A percentile compares a stretch with the other conserved stretches of the same genome.
Evolutionary conservation across 306 rosid species (phyloP).

Genomic region (Trifolium subterraneum): DNA sequence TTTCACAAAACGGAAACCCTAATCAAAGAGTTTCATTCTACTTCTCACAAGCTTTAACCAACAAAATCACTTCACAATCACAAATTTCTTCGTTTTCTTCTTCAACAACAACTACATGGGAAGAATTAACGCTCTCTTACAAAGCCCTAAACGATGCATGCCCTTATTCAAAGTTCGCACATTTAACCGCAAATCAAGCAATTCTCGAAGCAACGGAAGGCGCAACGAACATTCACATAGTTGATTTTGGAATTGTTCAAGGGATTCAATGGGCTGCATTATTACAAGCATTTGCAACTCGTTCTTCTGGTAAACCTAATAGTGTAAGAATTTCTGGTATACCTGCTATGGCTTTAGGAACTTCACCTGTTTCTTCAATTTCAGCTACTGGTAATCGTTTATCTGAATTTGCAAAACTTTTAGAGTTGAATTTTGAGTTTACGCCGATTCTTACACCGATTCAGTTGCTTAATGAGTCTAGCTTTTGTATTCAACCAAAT

Average conservation of each 20-base stretch:
- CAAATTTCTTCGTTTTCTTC: constrained; percentile 19
- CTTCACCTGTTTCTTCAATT: constrained; percentile 60
- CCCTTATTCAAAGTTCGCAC: constrained; percentile 92
- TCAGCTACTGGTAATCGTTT: constrained; percentile 82
- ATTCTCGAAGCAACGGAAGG: constrained; percentile 82
- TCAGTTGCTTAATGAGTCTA: constrained; percentile 56
- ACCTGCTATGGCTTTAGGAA: constrained; percentile 78
- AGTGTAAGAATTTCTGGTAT: constrained; percentile 81
- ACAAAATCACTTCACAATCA: constrained; percentile 49
- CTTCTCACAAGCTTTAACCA: constrained; percentile 68
- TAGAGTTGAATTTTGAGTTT: constrained; percentile 72
- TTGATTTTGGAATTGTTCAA: constrained; percentile 91
- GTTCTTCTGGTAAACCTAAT: constrained; percentile 78
- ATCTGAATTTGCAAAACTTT: constrained; percentile 74
- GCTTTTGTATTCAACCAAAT: constrained; percentile 62
- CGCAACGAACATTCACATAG: constrained; percentile 71
- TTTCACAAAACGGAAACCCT: constrained; percentile 82
- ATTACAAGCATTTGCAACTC: constrained; percentile 87
- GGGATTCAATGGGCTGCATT: constrained; percentile 98
- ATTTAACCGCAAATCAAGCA: constrained; percentile 93
- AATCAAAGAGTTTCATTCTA: constrained; percentile 68
- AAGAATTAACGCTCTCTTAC: constrained; percentile 75
- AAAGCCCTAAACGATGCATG: constrained; percentile 92
- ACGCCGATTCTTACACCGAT: constrained; percentile 77
- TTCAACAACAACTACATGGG: constrained; percentile 37